Base-by-base conservation (phyloP, 2,329 filamentous ascomycete genomes). In the Mycosphaerella sp. region DNA sequence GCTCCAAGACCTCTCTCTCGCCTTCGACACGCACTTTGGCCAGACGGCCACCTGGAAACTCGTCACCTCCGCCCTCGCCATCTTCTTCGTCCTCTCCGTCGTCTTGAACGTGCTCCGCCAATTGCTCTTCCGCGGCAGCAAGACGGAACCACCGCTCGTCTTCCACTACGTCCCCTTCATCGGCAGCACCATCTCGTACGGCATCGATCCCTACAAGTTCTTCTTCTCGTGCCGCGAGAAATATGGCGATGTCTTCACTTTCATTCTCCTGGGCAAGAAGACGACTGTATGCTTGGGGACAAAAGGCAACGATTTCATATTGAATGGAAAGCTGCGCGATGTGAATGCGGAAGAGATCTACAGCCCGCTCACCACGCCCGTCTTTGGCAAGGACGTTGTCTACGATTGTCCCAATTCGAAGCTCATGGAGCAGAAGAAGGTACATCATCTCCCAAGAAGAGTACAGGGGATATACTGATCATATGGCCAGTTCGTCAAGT, bases 361-460 rank as follows among this genome's bases (percentile, higher is more conserved):
- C 72, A 85, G 81, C 49, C 85, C 87, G 50, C 77, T 95, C 51
- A 81, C 77, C 18, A 82, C 79, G 5, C 80, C 80, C 40, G 80
- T 84, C 2, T 95, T 95, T 66, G 89, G 89, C 60, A 83, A 81
- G 62, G 85, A 90, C 72, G 89, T 95, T 21, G 87, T 94, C 48
- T 95, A 94, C 67, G 89, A 94, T 68, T 93, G 88, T 72, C 87
- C 88, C 37, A 94, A 94, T 68, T 78, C 87, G 52, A 94, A 94
- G 73, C 79, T 95, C 66, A 94, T 95, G 89, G 89, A 95, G 74
- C 89, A 95, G 76, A 95, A 95, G 77, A 93, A 91, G 30, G 30
- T 81, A 87, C 56, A 71, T 45, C 47, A n/a, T n/a, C 17, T 34
- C 10, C 13, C 30, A 8, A 34, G 8, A 37, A 37, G 12, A 28